Evolutionary conservation across 768 basidiomycete genomes (phyloP), one percentile per base, ranked within the genome.

Genomic region (Boletus edulis): DNA sequence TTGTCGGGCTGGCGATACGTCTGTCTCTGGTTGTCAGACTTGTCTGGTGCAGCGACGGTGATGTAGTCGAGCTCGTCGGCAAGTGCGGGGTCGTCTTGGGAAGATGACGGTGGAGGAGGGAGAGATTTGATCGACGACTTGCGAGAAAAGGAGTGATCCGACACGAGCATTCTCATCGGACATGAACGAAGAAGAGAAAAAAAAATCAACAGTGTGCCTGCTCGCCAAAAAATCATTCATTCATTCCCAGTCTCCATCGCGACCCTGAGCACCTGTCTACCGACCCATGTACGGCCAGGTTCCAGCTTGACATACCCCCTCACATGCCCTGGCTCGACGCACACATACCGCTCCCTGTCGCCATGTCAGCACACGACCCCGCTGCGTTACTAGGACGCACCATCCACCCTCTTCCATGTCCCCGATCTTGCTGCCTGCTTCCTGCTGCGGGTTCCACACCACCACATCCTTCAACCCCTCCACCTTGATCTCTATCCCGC

Each of bases 331-430:
- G 96, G 95, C 72, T 98, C 96, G 52, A 97, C 84, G 62, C 96
- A 98, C 40, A 97, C 80, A 67, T 85, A 98, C 37, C 72, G 79
- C 56, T 91, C 85, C 93, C 92, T 89, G 55, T 18, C 38, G n/a
- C 14, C 17, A 11, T 4, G 17, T 39, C 38, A 29, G 22, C 42
- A 14, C 42, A 14, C 22, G 22, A 42, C 32, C n/a, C n/a, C n/a
- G n/a, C n/a, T n/a, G n/a, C n/a, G n/a, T n/a, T n/a, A n/a, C n/a
- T n/a, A n/a, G n/a, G n/a, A n/a, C 20, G 20, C 67, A 94, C 91
- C 91, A 95, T 68, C 95, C 96, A 0, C 81, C 80, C 7, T 81
- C 78, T 66, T 98, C 92, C 92, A 99, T 93, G 67, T 99, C 96
- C 13, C 71, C 83, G 10, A 98, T 88, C 63, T 82, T 86, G 22